These are phyloP conservation scores for Angomonas desouzai DNA, from an alignment of 208 protist genomes.

Conservation along the genomic window DNA sequence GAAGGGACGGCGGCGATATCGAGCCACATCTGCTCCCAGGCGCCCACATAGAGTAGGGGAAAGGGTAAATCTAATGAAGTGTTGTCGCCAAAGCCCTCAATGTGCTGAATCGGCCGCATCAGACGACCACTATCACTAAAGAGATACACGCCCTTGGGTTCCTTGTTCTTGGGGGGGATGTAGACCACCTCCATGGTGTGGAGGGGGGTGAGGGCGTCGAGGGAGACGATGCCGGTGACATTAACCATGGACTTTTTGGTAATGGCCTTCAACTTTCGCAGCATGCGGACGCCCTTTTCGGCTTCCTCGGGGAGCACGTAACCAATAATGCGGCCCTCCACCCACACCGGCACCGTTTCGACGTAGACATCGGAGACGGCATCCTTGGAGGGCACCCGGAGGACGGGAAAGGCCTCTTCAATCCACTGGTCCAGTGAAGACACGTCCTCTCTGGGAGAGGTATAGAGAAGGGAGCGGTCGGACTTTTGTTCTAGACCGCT, in stretches of 20 bases:
- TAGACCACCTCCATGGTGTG: constrained; percentile 81
- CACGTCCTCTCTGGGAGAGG: constrained; percentile 2
- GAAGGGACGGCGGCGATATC: constrained; percentile 92
- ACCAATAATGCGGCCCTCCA: constrained; percentile 90
- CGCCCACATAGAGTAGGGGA: constrained; percentile 90
- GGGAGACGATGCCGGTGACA: constrained; percentile 55
- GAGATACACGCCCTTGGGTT: constrained; percentile 82
- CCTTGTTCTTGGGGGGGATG: constrained; percentile 58
- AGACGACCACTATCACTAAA: constrained; percentile 93
- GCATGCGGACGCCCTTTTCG: constrained; percentile 22
- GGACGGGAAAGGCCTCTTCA: constrained; percentile 30
- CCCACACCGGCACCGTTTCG: constrained; percentile 82
- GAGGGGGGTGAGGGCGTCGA: constrained; percentile 38
- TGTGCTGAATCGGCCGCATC: constrained; percentile 94
- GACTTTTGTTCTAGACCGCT: constrained; percentile 26
- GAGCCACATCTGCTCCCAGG: constrained; percentile 98
- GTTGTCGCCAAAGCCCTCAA: constrained; percentile 42
- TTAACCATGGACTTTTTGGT: constrained; percentile 42
- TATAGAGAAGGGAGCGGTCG: constrained; percentile 8
- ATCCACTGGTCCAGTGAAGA: constrained; percentile 39
- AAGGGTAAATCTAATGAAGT: constrained; percentile 35
- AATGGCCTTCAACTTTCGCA: constrained; percentile 56
- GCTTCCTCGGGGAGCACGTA: constrained; percentile 67
- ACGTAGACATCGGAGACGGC: constrained; percentile 44
- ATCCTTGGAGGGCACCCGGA: constrained; percentile 22